A percentile compares a stretch with the other conserved stretches of the same genome.
phyloP scores from a whole-genome alignment of 2,329 filamentous ascomycete genomes.

The Fusarium begoniae region DNA sequence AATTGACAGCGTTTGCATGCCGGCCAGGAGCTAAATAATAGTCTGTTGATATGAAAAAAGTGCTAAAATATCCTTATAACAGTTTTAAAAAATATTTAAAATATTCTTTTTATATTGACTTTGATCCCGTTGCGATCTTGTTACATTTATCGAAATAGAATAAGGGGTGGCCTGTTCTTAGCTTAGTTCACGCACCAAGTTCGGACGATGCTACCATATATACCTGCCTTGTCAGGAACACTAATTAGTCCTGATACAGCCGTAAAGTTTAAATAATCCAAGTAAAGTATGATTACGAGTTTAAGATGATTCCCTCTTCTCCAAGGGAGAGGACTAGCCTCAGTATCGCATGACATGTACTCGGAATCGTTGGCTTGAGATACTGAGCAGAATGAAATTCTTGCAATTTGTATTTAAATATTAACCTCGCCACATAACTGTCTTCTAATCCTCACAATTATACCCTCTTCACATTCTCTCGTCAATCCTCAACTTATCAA shows the following conservation, averaged over 20 bases:
- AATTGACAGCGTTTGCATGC: not conserved
- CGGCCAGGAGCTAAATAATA: accelerated
- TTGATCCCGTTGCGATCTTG: not conserved
- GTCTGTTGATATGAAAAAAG: accelerated
- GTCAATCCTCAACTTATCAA: too few relatives aligned
- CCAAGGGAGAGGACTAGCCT: too few relatives aligned
- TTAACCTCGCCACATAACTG: accelerated
- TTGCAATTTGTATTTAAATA: not conserved
- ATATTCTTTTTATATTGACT: not conserved
- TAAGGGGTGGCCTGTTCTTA: not conserved
- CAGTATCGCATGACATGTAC: not conserved
- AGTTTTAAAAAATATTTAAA: not conserved
- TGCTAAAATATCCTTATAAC: not conserved
- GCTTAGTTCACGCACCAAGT: not conserved
- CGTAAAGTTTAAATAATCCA: not conserved
- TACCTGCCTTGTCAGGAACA: not conserved
- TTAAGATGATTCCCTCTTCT: not conserved
- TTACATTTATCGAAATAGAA: not conserved
- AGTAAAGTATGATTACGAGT: not conserved
- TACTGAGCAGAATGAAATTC: accelerated
- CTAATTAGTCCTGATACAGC: accelerated
- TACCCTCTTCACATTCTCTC: not conserved
- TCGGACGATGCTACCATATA: not conserved
- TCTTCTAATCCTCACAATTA: not conserved
- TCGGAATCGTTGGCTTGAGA: too few relatives aligned